A percentile compares a stretch with the other conserved stretches of the same genome.
phyloP scores from a whole-genome alignment of 2,329 filamentous ascomycete species.

The Clonostachys byssicola region DNA sequence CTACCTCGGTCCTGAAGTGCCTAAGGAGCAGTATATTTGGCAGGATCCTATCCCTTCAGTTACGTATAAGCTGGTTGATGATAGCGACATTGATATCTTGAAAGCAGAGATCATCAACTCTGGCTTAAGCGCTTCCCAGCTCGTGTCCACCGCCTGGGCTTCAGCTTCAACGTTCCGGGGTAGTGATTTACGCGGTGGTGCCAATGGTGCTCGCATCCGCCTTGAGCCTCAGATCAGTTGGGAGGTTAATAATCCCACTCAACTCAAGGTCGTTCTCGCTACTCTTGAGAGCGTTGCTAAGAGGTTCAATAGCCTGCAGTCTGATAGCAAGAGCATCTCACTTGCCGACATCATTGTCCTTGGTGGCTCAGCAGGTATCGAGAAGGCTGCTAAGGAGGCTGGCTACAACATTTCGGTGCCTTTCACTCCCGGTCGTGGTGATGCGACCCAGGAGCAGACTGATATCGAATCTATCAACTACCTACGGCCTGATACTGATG shows the following conservation, averaged over 20 bases:
- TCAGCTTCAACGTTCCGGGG: conserved; percentile 70
- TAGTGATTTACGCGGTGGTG: conserved; percentile 77
- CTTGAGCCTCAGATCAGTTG: conserved; percentile 69
- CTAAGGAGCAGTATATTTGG: conserved; percentile 66
- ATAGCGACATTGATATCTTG: conserved; percentile 53
- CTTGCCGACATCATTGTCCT: conserved; percentile 77
- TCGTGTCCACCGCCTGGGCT: conserved; percentile 65
- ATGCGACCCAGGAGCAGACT: conserved; percentile 69
- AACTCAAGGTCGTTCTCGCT: conserved; percentile 57
- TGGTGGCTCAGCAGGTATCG: conserved; percentile 66
- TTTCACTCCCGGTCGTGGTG: conserved; percentile 69
- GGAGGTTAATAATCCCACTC: conserved; percentile 69
- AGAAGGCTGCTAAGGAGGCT: conserved; percentile 59
- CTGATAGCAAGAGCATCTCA: conserved; percentile 66
- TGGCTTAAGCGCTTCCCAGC: conserved; percentile 35
- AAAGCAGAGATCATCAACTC: background rate
- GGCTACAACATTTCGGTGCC: conserved; percentile 53
- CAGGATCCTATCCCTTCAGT: conserved; percentile 66
- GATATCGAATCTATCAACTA: conserved; percentile 59
- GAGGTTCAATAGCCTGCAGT: conserved; percentile 58
- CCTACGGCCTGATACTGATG: conserved; percentile 67
- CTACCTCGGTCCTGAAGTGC: conserved; percentile 74
- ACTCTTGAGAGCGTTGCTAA: conserved; percentile 62
- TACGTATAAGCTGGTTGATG: conserved; percentile 55
- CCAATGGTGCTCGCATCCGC: conserved; percentile 75